Base-by-base conservation (phyloP, 768 basidiomycete species). In the Trametes sanguinea region DNA sequence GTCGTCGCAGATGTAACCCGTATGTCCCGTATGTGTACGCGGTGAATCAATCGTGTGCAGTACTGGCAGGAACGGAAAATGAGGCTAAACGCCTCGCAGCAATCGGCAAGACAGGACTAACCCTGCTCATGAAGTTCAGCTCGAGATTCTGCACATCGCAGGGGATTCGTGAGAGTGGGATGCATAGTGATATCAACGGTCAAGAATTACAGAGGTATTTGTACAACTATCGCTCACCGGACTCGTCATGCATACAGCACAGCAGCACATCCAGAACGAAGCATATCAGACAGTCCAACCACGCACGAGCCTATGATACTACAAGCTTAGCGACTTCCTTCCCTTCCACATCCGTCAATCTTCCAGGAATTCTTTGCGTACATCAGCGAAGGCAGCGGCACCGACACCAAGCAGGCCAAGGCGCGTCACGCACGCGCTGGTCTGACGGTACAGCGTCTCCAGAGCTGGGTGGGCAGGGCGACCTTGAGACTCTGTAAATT, bases 381-480 rank as follows among this genome's bases (percentile, higher is more conserved):
- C 82, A 68, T 94, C 92, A 14, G 88, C 89, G 72, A 90, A 92
- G 16, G 90, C 90, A 33, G 93, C 93, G 33, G 83, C 76, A 11
- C 92, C 93, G 10, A 84, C 82, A 10, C 92, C 91, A 63, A 85
- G 71, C 45, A 89, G 70, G 6, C 87, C 92, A 11, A 94, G 83
- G 66, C 92, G 85, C n/a, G 79, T 76, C 17, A 94, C 76, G 65
- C 84, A 85, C 22, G 85, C 85, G 32, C 83, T 77, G 0, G 88
- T 85, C 64, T 92, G 92, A 39, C 92, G 85, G 72, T 89, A 94
- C 56, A 93, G 71, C 55, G 81, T 85, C 70, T 95, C 93, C 57
- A 95, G 78, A 13, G 87, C 78, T 2, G 93, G 90, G 54, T 80
- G 80, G 6, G 83, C 76, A 2, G 91, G 90, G 40, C 84, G 83